Conservation (phyloP, 371 early-diverging fungal species). For the Globomyces sp. region DNA sequence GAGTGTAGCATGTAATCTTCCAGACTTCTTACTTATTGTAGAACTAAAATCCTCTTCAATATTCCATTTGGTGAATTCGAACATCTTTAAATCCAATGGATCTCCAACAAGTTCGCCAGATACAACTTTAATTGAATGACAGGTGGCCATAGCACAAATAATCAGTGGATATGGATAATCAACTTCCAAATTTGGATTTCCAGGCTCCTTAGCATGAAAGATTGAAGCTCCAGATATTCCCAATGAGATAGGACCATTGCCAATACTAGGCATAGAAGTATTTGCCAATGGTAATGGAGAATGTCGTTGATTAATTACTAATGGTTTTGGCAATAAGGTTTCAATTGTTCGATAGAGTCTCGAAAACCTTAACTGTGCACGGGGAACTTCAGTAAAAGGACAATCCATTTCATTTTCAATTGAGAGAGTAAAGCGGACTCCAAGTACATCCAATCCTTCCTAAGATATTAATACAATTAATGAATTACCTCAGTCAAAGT, state of each 20-base stretch:
- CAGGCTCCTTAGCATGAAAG: constrained; percentile 2
- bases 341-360: constrained; percentile 26
- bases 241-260: not conserved
- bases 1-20: constrained; percentile 9
- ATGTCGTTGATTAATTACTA: not conserved
- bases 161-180: constrained; percentile 46
- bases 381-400: not conserved
- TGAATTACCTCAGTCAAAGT: constrained; percentile 83
- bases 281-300: not conserved
- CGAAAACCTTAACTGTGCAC: constrained; percentile 26
- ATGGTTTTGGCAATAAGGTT: constrained; percentile 15
- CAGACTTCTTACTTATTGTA: constrained; percentile 18
- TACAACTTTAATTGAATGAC: constrained; percentile 94
- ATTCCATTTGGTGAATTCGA: constrained; percentile 91
- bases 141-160: constrained; percentile 83
- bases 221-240: constrained; percentile 12
- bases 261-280: not conserved
- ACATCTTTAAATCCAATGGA: constrained; percentile 98
- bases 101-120: constrained; percentile 92
- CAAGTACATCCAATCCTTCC: constrained; percentile 96
- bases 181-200: constrained; percentile 18
- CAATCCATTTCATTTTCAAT: constrained; percentile 8
- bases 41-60: constrained; percentile 68
- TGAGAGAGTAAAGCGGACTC: constrained; percentile 62
- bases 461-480: no score